Conservation (phyloP, 345 rosid species). For the Euphorbia tirucalli region DNA sequence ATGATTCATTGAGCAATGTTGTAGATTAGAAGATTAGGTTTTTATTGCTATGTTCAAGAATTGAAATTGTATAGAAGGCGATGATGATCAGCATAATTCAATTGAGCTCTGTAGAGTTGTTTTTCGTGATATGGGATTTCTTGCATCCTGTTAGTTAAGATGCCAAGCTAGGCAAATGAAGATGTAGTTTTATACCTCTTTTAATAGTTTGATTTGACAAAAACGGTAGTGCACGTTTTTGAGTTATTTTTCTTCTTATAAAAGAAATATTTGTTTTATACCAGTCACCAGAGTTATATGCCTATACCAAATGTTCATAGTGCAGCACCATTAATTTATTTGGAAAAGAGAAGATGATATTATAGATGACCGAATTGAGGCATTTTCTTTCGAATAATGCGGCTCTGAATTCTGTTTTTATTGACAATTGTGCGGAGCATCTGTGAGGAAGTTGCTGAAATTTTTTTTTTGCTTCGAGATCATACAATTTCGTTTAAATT, state of each 20-base stretch:
- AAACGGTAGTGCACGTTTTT: not conserved
- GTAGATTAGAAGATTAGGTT: not conserved
- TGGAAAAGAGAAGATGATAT: not conserved
- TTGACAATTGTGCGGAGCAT: not conserved
- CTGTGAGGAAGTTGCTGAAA: not conserved
- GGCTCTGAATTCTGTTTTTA: not conserved
- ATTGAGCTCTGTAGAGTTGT: not conserved
- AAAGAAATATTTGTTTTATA: not conserved
- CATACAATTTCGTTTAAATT: not conserved
- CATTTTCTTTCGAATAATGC: not conserved
- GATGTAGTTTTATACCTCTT: no score
- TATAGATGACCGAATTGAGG: not conserved
- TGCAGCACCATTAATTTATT: not conserved
- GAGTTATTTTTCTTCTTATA: no score
- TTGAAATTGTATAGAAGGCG: not conserved
- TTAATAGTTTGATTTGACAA: no score
- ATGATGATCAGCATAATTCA: not conserved
- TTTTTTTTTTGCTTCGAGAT: not conserved
- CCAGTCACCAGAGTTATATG: not conserved
- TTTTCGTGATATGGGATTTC: not conserved
- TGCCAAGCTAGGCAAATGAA: not conserved
- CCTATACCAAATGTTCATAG: not conserved
- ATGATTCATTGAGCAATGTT: not conserved
- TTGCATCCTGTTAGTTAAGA: not conserved
- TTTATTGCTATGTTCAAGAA: not conserved